Percentiles rank a stretch among this genome's conserved stretches.
phyloP scores from a whole-genome alignment of 1,284 basidiomycete species.

The Apiotrichum veenhuisii region DNA sequence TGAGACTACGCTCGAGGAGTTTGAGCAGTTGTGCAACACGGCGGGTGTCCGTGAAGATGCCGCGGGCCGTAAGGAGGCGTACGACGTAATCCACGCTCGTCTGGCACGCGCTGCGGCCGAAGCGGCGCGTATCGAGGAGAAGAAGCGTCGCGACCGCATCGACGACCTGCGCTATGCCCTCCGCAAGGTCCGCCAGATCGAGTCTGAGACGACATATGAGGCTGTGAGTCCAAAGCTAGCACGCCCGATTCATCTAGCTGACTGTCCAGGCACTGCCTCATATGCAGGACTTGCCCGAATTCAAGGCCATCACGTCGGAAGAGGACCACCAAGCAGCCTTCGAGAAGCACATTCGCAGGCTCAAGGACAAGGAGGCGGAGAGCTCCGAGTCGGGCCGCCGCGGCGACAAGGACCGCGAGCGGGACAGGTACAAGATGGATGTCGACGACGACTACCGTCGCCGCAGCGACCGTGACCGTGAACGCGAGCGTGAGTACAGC shows the following conservation, averaged over 20 bases:
- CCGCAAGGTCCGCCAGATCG: constrained; percentile 77
- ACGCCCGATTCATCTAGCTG: neutral
- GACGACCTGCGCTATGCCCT: constrained; percentile 95
- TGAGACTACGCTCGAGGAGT: constrained; percentile 51
- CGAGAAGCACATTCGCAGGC: constrained; percentile 76
- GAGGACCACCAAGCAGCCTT: constrained; percentile 74
- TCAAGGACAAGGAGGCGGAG: constrained; percentile 72
- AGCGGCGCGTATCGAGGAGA: constrained; percentile 73
- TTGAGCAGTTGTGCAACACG: constrained; percentile 55
- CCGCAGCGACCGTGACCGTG: constrained; percentile 11
- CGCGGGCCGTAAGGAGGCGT: constrained; percentile 58
- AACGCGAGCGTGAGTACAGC: constrained; percentile 17
- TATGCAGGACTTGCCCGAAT: constrained; percentile 77
- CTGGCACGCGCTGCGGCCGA: constrained; percentile 71
- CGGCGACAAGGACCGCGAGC: constrained; percentile 26
- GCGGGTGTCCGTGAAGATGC: constrained; percentile 49
- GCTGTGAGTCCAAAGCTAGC: constrained; percentile 57
- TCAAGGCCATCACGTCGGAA: constrained; percentile 69
- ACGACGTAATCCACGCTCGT: constrained; percentile 61
- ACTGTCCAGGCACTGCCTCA: constrained; percentile 60
- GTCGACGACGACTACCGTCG: constrained; percentile 13
- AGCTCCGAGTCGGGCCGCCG: constrained; percentile 24
- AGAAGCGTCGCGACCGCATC: constrained; percentile 77
- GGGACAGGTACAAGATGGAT: constrained; percentile 34
- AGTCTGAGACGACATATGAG: constrained; percentile 70